Base-by-base conservation (phyloP, 129 eudicot genomes). In the Arctium minus region DNA sequence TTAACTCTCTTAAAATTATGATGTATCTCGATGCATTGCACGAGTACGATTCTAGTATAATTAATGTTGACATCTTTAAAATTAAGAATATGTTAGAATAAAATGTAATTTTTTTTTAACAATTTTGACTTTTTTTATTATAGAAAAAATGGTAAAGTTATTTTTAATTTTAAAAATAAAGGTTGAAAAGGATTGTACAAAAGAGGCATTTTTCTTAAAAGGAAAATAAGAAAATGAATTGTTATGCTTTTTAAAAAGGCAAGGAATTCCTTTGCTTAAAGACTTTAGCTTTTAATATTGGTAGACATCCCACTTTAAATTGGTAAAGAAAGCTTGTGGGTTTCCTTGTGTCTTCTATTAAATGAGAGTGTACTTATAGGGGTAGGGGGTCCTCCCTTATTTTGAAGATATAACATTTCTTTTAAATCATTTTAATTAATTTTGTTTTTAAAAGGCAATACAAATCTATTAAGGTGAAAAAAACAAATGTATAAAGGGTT, bases 181-280 rank as follows among this genome's bases (percentile, higher is more conserved):
- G 33, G 62, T 35, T 18, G 29, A 56, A 84, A 77, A 84, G 46
- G 53, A 3, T 62, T 60, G 35, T 76, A 13, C 2, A 46, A 76
- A 83, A 76, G 70, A 56, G 33, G 11, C 44, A 46, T 46, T 22
- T 27, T 79, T 70, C 78, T 7, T 75, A 60, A 33, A 78, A 39
- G 40, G 82, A 53, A 4, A 18, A 44, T 46, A 2, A 31, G 72
- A 78, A 36, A 56, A 9, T 77, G 77, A 84, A 78, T 78, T 79
- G 83, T 78, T 84, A 37, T 78, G 83, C 86, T 78, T 78, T 78
- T 53, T 53, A 40, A 72, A 83, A 78, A 72, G 74, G 39, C 39
- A 78, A 18, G 5, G 8, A 72, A 84, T 78, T 84, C 79, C 70
- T 78, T 78, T 84, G 79, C 38, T 72, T 84, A 33, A 31, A 60